phyloP scores from a whole-genome alignment of 371 early-diverging fungal genomes.

The Entomophthora muscae region DNA sequence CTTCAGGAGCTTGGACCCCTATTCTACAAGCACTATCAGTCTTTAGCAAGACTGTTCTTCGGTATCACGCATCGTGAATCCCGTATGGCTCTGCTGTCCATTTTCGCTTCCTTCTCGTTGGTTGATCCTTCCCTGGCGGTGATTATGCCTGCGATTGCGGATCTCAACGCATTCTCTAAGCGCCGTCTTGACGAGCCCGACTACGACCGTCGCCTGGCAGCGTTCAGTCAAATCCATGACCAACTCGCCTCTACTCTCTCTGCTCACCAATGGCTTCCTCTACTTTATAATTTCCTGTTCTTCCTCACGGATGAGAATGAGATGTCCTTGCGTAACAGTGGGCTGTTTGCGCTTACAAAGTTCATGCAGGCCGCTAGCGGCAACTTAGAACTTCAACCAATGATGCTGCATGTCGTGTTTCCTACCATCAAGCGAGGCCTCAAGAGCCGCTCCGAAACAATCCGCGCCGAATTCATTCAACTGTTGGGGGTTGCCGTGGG shows the following conservation, averaged over 20 bases:
- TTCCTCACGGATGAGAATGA: conserved; percentile 69
- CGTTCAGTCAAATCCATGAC: conserved; percentile 50
- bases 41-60: conserved; percentile 35
- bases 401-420: conserved; percentile 41
- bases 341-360: conserved; percentile 44
- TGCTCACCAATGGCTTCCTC: conserved; percentile 67
- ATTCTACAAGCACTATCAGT: conserved; percentile 33
- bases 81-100: conserved; percentile 31
- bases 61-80: conserved; percentile 30
- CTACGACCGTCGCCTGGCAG: conserved; percentile 60
- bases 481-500: conserved; percentile 43
- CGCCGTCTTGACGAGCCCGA: conserved; percentile 75
- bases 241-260: conserved; percentile 34
- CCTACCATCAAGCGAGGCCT: conserved; percentile 61
- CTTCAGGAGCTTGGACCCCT: conserved; percentile 19
- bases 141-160: conserved; percentile 36
- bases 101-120: conserved; percentile 41
- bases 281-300: conserved; percentile 70
- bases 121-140: conserved; percentile 30
- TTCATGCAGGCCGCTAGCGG: conserved; percentile 28
- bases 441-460: conserved; percentile 29
- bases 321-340: conserved; percentile 68
- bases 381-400: not conserved
- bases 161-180: conserved; percentile 57
- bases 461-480: conserved; percentile 49